Percentiles rank a stretch among this genome's conserved stretches.
phyloP scores from a whole-genome alignment of 176 grass and related monocot genomes.

The Carex kokanica region DNA sequence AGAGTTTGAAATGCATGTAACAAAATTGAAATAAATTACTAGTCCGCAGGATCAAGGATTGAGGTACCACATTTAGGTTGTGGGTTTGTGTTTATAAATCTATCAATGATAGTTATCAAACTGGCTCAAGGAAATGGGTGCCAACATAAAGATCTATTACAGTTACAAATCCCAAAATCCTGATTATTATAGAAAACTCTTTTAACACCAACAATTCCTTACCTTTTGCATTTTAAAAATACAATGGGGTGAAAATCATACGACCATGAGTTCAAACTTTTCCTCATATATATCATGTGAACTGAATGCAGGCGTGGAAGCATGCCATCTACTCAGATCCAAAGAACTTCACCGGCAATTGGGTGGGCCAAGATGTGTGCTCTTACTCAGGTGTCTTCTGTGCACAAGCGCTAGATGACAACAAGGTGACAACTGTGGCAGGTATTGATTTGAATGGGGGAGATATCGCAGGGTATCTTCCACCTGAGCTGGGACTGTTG shows the following conservation, averaged over 20 bases:
- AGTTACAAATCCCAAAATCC: background rate
- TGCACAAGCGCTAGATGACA: conserved; percentile 31
- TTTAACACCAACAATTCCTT: background rate
- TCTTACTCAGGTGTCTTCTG: conserved; percentile 36
- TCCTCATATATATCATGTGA: background rate
- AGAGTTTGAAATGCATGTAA: background rate
- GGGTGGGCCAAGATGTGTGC: conserved; percentile 38
- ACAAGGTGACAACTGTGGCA: conserved; percentile 18
- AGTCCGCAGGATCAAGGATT: background rate
- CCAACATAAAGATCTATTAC: background rate
- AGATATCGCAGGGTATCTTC: conserved; percentile 41
- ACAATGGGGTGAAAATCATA: background rate
- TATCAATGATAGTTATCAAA: background rate
- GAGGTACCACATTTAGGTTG: background rate
- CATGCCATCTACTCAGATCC: conserved; percentile 45
- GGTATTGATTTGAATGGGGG: conserved; percentile 40
- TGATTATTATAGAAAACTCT: background rate
- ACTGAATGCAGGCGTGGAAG: conserved; percentile 30
- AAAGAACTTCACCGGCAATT: conserved; percentile 40
- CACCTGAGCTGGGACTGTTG: conserved; percentile 35
- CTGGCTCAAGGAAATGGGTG: background rate
- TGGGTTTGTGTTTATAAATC: background rate
- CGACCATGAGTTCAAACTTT: background rate
- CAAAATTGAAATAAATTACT: conserved; percentile 9
- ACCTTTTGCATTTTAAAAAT: background rate